Conservation (phyloP, 1,284 basidiomycete species). For the Hymenochaete sp. region DNA sequence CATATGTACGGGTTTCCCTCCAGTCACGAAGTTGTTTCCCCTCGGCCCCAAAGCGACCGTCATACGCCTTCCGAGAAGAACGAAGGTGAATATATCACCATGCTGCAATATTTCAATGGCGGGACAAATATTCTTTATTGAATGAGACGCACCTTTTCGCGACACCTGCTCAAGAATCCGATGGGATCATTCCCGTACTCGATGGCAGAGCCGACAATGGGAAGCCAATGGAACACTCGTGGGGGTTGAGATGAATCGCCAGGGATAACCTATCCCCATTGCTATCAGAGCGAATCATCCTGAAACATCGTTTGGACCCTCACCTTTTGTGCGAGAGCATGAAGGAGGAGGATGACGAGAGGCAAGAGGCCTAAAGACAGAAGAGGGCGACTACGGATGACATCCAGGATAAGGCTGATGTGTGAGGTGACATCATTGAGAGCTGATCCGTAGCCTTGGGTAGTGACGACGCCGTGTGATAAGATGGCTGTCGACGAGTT, state of each 20-base stretch:
- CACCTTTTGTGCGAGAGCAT: no score
- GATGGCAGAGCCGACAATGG: constrained; percentile 67
- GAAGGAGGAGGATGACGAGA: no score
- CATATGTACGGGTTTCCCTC: constrained; percentile 86
- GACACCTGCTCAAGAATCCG: constrained; percentile 62
- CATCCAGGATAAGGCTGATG: no score
- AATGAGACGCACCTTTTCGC: constrained; percentile 62
- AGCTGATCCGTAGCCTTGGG: no score
- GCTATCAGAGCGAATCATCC: background rate
- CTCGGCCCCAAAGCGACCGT: constrained; percentile 89
- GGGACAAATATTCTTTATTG: background rate
- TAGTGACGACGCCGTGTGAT: no score
- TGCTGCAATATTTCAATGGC: constrained; percentile 29
- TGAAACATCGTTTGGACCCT: no score
- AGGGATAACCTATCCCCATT: constrained; percentile 38
- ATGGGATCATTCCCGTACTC: constrained; percentile 75
- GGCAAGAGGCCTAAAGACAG: no score
- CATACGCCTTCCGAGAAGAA: constrained; percentile 81
- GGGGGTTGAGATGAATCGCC: constrained; percentile 58
- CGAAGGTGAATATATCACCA: constrained; percentile 85
- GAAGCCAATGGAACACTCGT: constrained; percentile 71
- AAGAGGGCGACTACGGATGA: no score
- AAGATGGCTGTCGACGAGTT: no score
- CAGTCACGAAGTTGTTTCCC: constrained; percentile 91
- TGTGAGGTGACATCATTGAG: no score